A percentile compares a stretch with the other conserved stretches of the same genome.
phyloP scores from a whole-genome alignment of 768 basidiomycete genomes.

The Mycena kentingensis region DNA sequence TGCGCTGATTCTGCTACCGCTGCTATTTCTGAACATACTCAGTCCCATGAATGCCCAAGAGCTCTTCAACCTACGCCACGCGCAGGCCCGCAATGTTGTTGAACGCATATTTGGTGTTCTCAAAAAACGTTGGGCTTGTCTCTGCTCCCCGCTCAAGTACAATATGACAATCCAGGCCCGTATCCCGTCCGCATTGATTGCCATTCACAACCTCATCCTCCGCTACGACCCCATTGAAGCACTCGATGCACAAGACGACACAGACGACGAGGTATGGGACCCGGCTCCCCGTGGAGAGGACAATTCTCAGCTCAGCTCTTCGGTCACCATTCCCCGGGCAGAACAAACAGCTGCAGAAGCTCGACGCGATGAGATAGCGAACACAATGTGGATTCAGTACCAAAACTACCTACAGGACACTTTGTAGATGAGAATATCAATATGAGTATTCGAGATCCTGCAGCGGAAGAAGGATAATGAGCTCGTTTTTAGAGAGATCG shows the following conservation, averaged over 20 bases:
- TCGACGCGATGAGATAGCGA: conserved; percentile 29
- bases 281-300: not conserved
- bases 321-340: not conserved
- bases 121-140: conserved; percentile 26
- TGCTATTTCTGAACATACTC: not conserved
- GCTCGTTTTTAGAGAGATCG: not conserved
- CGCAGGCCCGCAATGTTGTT: conserved; percentile 37
- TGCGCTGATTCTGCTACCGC: not conserved
- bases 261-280: conserved; percentile 15
- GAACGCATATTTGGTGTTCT: conserved; percentile 40
- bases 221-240: conserved; percentile 26
- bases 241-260: conserved; percentile 27
- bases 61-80: conserved; percentile 40
- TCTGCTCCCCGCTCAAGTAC: conserved; percentile 26
- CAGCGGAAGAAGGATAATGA: not conserved
- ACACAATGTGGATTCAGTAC: conserved; percentile 34
- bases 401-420: not conserved
- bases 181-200: conserved; percentile 29
- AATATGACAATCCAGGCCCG: conserved; percentile 29
- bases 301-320: conserved; percentile 8
- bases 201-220: conserved; percentile 36
- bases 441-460: not conserved
- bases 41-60: conserved; percentile 36
- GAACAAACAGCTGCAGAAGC: conserved; percentile 18
- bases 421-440: not conserved